Percentiles rank a stretch among this genome's conserved stretches.
phyloP scores from a whole-genome alignment of 78 protist genomes.

The Trichosphaerium sp. region DNA sequence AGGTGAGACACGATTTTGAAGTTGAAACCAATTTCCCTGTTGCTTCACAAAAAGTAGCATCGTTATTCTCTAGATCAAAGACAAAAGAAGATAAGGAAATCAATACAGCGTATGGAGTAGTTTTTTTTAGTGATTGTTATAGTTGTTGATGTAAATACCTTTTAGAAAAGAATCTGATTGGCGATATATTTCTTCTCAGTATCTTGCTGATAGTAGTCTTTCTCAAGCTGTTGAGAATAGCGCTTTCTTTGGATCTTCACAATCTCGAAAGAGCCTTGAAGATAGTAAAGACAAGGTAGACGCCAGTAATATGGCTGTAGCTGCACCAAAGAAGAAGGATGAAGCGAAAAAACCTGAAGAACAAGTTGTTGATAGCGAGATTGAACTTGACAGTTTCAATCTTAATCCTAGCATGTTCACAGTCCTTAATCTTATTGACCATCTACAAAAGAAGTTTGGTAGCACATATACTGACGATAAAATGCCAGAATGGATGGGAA shows the following conservation, averaged over 20 bases:
- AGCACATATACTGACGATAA: background rate
- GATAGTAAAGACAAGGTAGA: too few relatives aligned
- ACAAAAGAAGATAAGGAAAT: background rate
- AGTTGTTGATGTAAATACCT: too few relatives aligned
- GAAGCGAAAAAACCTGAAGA: background rate
- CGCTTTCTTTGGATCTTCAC: background rate
- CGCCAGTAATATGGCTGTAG: too few relatives aligned
- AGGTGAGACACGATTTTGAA: conserved; percentile 38
- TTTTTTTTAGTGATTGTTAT: too few relatives aligned
- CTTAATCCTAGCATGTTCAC: conserved; percentile 44
- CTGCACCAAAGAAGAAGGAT: background rate
- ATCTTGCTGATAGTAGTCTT: background rate
- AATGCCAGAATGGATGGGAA: conserved; percentile 48
- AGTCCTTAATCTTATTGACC: conserved; percentile 37
- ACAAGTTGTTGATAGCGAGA: background rate
- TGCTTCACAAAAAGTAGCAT: background rate
- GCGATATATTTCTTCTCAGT: background rate
- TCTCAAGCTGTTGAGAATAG: background rate
- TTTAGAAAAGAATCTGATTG: background rate
- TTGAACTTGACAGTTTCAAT: conserved; percentile 42
- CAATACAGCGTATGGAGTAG: too few relatives aligned
- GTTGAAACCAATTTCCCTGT: conserved; percentile 42
- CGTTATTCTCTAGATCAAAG: background rate
- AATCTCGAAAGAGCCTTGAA: background rate
- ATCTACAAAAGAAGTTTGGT: conserved; percentile 13